Percentiles rank a stretch among this genome's conserved stretches.
Evolutionary conservation across 2,329 filamentous ascomycete species (phyloP).

Genomic region (Xylariaceae sp.): DNA sequence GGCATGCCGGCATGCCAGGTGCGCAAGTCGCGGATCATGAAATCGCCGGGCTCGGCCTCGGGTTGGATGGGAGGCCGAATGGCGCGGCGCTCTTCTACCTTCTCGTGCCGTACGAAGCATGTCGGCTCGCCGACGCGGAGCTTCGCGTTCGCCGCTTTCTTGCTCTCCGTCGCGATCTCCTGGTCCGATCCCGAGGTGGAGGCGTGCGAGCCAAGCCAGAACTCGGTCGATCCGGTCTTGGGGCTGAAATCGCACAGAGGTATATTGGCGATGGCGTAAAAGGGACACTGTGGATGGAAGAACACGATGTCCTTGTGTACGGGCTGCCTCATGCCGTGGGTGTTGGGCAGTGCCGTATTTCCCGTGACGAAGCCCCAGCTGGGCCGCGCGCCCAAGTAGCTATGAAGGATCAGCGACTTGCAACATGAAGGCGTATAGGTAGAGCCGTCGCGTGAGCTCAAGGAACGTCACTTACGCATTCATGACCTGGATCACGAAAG

Average conservation of each 20-base stretch:
- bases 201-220: constrained; percentile 32
- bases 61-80: constrained; percentile 22
- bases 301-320: constrained; percentile 31
- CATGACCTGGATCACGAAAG: constrained; percentile 31
- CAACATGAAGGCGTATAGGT: too few species aligned
- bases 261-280: constrained; percentile 32
- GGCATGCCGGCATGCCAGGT: constrained; percentile 28
- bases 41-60: constrained; percentile 15
- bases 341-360: constrained; percentile 31
- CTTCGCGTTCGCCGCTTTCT: constrained; percentile 2
- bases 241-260: constrained; percentile 27
- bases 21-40: constrained; percentile 23
- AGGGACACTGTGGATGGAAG: constrained; percentile 28
- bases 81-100: constrained; percentile 12
- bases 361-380: constrained; percentile 33
- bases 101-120: constrained; percentile 8
- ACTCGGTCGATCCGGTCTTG: constrained; percentile 30
- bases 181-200: constrained; percentile 25
- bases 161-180: constrained; percentile 15
- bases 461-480: constrained; percentile 31
- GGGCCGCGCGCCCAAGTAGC: constrained; percentile 32
- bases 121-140: constrained; percentile 4
- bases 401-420: too few species aligned
- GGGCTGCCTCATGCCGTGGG: constrained; percentile 28
- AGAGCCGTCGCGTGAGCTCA: too few species aligned